Base-by-base conservation (phyloP, 371 early-diverging fungal species). In the Mortierella sp. region DNA sequence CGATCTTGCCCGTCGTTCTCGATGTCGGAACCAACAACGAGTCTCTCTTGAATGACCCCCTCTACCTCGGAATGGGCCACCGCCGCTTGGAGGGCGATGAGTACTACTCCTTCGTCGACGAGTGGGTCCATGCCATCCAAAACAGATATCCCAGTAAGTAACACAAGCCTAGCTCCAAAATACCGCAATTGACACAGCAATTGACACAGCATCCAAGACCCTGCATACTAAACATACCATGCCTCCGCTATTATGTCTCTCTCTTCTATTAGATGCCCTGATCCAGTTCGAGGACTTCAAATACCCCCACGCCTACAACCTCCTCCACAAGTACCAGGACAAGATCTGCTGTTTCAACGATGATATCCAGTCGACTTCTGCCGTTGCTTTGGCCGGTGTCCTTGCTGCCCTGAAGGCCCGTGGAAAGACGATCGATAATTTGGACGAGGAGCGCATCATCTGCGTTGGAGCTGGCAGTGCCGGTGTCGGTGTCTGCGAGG, bases 391-490 rank as follows among this genome's bases (percentile, higher is more conserved):
- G 68, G 92, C 92, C n/a, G 90, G 91, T 85, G 86, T 92, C 41
- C 82, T 92, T 37, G 89, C 90, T 40, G 85, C 92, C 2, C 69
- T 93, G 31, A 92, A 91, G 71, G 90, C 90, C 14, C 88, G 91
- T 71, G 79, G 83, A 40, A 74, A 75, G 67, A 84, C 89, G 0
- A 73, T 83, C n/a, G 50, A 72, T 1, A 53, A 53, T 19, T 58
- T 83, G 41, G 58, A 85, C 31, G 87, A 87, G 66, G 89, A 91
- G 65, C 87, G 89, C 24, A 90, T 92, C 44, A 78, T 93, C 14
- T 92, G 91, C 76, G 90, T 92, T 31, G 93, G 93, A 29, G 92
- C 93, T n/a, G 93, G 93, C 6, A 89, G 90, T 43, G 92, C 93
- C 16, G 93, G 92, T 69, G 91, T 92, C 8, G 93, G 93, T 84